phyloP scores from a whole-genome alignment of 805 yeast species.

The Komagataella pseudopastoris region DNA sequence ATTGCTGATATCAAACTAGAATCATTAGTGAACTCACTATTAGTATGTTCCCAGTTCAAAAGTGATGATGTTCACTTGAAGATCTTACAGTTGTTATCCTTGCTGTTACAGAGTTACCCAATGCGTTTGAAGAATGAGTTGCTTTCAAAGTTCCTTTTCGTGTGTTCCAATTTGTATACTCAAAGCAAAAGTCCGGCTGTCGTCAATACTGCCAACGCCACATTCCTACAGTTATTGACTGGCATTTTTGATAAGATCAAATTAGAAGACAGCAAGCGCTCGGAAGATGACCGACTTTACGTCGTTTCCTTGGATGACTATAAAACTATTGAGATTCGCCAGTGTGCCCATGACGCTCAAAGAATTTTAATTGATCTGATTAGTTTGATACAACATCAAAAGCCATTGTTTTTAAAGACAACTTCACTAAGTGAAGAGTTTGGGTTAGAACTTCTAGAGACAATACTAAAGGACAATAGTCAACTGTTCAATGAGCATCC shows the following conservation, averaged over 20 bases:
- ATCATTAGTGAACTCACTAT: not conserved
- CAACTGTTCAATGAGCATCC: constrained; percentile 37
- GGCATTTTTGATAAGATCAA: constrained; percentile 60
- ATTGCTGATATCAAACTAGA: not conserved
- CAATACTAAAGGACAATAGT: constrained; percentile 53
- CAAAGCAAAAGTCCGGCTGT: constrained; percentile 66
- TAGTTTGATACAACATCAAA: constrained; percentile 42
- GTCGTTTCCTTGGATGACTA: constrained; percentile 32
- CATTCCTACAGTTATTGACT: constrained; percentile 74
- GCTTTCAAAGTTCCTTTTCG: constrained; percentile 43
- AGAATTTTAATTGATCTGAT: constrained; percentile 65
- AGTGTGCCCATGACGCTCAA: constrained; percentile 55
- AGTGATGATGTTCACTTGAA: constrained; percentile 69
- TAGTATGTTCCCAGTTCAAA: not conserved
- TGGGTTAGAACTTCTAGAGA: constrained; percentile 76
- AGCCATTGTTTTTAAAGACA: constrained; percentile 39
- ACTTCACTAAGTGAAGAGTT: constrained; percentile 44
- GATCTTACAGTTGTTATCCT: constrained; percentile 71
- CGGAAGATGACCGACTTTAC: constrained; percentile 5
- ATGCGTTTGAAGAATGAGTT: constrained; percentile 37
- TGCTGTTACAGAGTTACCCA: constrained; percentile 53
- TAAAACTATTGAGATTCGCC: constrained; percentile 26
- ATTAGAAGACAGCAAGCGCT: constrained; percentile 21
- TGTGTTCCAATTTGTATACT: constrained; percentile 62
- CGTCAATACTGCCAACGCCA: constrained; percentile 83